Base-by-base conservation (phyloP, 352 stramenopile species). In the Pythium chondricola region DNA sequence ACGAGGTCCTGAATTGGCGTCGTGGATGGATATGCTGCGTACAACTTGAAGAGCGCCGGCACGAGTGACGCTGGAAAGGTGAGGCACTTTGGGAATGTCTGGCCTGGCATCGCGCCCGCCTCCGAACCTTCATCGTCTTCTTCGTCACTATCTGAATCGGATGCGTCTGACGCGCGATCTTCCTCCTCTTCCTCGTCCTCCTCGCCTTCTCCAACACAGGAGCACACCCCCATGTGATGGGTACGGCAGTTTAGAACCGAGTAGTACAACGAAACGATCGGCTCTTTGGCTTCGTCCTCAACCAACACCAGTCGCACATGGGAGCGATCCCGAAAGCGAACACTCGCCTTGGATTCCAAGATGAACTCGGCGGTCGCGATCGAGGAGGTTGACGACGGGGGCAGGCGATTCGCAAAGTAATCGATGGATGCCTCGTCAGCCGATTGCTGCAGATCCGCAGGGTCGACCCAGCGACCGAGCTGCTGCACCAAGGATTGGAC, bases 151-250 rank as follows among this genome's bases (percentile, higher is more conserved):
- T 64, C 61, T n/a, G 57, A 30, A 1, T 49, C 48, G 27, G 20
- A 41, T 6, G 41, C 42, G 3, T 53, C 48, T 27, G 20, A 41
- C 6, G 41, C 45, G n/a, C 61, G 49, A 26, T 76, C 63, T 3
- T 69, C 62, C 0, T 63, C 51, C 4, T 72, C 64, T 18, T 69
- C 54, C 1, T 61, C 53, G 2, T 58, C 67, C 3, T 69, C 61
- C 22, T 49, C 63, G 46, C 51, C 63, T 14, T 52, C 51, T 21
- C 39, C 30, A n/a, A 63, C 50, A 32, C 82, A 93, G n/a, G 62
- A 74, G 58, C 83, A 94, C 21, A 77, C 17, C 0, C 78, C 80
- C 83, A 94, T 94, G 63, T 94, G 83, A 63, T 94, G 83, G 43
- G 63, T 42, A 36, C 80, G 66, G 51, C 83, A 94, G 54, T 94